Conservation (phyloP, 2,329 filamentous ascomycete genomes). For the Chaetomiaceae sp. region DNA sequence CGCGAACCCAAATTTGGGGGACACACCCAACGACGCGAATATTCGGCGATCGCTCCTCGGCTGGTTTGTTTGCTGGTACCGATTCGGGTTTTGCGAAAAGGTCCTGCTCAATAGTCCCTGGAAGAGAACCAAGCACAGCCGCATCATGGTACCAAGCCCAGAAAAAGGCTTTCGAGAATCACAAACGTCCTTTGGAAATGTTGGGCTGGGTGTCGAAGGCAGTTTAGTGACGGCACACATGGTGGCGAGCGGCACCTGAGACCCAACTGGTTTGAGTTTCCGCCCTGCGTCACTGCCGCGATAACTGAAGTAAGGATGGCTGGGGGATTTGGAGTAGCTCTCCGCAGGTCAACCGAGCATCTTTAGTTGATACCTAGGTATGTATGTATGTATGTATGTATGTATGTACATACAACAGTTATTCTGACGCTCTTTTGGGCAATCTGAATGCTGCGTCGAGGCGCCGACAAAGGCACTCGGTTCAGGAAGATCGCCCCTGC, state of each 20-base stretch:
- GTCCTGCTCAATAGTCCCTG: background rate
- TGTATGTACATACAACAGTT: too few relatives aligned
- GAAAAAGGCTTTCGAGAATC: too few relatives aligned
- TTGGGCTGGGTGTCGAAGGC: background rate
- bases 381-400: too few relatives aligned
- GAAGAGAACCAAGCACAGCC: background rate
- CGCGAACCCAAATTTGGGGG: slow-evolving; percentile 1
- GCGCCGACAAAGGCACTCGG: background rate
- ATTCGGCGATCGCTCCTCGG: background rate
- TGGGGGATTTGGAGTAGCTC: background rate
- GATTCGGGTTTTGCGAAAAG: background rate
- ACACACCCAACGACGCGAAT: background rate
- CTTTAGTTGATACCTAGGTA: too few relatives aligned
- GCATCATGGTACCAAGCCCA: background rate
- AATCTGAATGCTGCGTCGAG: background rate
- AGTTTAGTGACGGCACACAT: too few relatives aligned
- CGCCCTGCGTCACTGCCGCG: background rate
- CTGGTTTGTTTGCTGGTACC: background rate
- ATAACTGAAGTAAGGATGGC: background rate
- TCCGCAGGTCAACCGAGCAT: background rate
- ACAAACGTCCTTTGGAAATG: background rate
- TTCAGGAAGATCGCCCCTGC: slow-evolving; percentile 22
- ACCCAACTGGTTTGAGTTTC: background rate
- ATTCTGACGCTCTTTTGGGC: too few relatives aligned
- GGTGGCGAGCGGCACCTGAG: background rate